Base-by-base conservation (phyloP, 148 eudicot genomes). In the Rheum nobile region DNA sequence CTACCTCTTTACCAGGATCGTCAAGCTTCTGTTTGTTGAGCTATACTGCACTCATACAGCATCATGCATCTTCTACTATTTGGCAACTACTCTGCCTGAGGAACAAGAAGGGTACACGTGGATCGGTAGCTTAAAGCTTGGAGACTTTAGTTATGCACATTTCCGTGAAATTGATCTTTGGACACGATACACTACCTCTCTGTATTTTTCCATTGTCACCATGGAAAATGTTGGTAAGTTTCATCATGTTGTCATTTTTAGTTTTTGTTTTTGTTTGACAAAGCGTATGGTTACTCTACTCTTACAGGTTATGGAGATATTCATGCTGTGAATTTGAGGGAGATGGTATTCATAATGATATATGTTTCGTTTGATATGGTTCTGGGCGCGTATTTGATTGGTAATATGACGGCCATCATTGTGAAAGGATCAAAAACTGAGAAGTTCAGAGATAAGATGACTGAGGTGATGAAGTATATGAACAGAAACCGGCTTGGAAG, bases 31-130 rank as follows among this genome's bases (percentile, higher is more conserved):
- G 24, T 77, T 74, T 46, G 99, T 95, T 78, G 96, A 95, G 63
- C 81, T 95, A 48, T 95, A 95, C 70, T 95, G 94, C 73, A 92
- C 97, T 13, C 99, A 95, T 80, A 95, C 97, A 46, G 99, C 96
- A 54, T 97, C 99, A 11, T 95, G 99, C 80, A 88, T 95, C 75
- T 92, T 95, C 73, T 95, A 95, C 77, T 92, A 82, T 67, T 78
- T 95, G 75, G 97, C 99, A 54, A 95, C 99, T 37, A 88, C 94
- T 67, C 67, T 95, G 35, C 97, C 97, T 28, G 77, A 79, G 39
- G 79, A 78, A 65, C 71, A 90, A 81, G 99, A 95, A 81, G 92
- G 88, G 3, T 92, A 95, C 78, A 95, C 99, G 70, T 95, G 98
- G 97, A 95, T 95, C 63, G 99, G 99, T 50, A 90, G 92, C 77